Base-by-base conservation (phyloP, 805 yeast species). In the Metschnikowia henanensis region DNA sequence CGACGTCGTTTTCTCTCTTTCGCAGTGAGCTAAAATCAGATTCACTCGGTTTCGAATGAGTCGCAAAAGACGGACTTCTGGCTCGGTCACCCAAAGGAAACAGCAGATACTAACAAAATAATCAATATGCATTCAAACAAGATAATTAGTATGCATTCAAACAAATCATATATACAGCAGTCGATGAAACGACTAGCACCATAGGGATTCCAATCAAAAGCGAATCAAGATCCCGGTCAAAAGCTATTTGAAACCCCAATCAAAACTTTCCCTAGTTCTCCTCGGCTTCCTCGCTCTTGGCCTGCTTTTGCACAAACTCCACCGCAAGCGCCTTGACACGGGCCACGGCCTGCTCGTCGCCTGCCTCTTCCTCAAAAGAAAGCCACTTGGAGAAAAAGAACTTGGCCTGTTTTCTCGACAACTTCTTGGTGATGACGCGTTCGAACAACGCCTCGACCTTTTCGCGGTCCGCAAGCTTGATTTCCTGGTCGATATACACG, bases 371-470 rank as follows among this genome's bases (percentile, higher is more conserved):
- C 67, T 90, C 97, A 57, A 72, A 87, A 9, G 77, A 70, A 48
- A 90, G 78, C 97, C 97, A 91, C 62, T 92, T 92, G 56, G 83
- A 87, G 72, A 90, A 91, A 77, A 92, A 88, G 72, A 87, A 89
- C 67, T 88, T 90, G 56, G 96, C 97, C 68, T 90, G 97, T 64
- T 91, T 92, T 60, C 84, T 79, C 4, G 86, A 75, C 40, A 92
- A 64, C 66, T 87, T 88, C 64, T 72, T 73, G 25, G 73, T 59
- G 33, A 86, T 58, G 3, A 85, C 87, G 62, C 98, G 80, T 64
- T 91, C 96, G 56, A 90, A 91, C 48, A 92, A 71, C 16, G 79
- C 85, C 59, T 84, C 92, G 29, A 82, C 85, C 63, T 80, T 83
- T 53, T 70, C 69, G 65, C 82, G 83, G 41, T 76, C 79, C 18